Base-by-base conservation (phyloP, 495 filamentous ascomycete species). In the Neurospora sp. region DNA sequence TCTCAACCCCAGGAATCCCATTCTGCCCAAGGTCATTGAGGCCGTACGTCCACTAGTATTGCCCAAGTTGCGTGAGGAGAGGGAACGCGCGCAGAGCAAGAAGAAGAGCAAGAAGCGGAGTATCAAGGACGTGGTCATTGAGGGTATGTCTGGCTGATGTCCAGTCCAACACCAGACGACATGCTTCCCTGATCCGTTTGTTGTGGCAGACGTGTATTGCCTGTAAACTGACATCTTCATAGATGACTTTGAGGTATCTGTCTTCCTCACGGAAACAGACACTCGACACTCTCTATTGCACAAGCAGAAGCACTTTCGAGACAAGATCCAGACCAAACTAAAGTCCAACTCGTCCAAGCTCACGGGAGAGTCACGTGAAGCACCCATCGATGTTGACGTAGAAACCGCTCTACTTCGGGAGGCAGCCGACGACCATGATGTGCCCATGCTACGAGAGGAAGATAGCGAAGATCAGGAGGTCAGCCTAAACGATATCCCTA, bases 221-320 rank as follows among this genome's bases (percentile, higher is more conserved):
- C 14, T 65, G 44, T 70, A 68, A 71, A 20, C 59, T 39, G 48
- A 70, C 37, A 40, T 61, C 37, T 69, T 22, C 39, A 71, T 79
- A 96, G 96, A 97, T 84, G 94, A 96, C 69, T 99, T 98, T 77
- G 94, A 98, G 79, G 92, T 97, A 45, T 91, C 93, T 20, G 90
- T 98, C 74, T 99, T 98, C 83, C 87, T 99, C 76, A 96, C 91
- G 41, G 92, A 97, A 81, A 91, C 90, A 8, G 90, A 90, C 31
- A 93, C 92, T n/a, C 89, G 94, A 39, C 95, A 98, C 84, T 91
- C 93, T 18, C 85, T 99, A 10, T 87, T 98, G 70, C 91, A 91
- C 74, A 95, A 95, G 78, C 88, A 90, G 71, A 98, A 97, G 81
- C 84, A 79, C 84, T 93, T 88, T 75, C 88, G 79, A 76, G 84